Conservation (phyloP, 495 filamentous ascomycete species). For the Neurospora sp. region DNA sequence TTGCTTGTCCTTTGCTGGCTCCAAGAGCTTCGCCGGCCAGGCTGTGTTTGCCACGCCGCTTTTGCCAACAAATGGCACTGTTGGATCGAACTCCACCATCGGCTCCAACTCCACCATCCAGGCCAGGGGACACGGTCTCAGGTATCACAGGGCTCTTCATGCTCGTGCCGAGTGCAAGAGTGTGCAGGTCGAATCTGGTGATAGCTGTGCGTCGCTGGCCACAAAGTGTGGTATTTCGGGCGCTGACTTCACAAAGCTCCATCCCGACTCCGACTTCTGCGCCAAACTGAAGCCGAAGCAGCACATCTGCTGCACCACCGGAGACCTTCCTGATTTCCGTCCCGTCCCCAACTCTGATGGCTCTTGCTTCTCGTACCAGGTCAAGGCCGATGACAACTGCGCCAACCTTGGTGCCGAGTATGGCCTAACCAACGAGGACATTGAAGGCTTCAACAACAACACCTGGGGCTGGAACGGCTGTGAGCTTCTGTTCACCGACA, state of each 20-base stretch:
- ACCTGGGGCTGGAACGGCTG: conserved; percentile 45
- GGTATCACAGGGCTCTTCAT: not conserved
- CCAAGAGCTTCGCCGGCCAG: conserved; percentile 9
- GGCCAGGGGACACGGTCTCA: not conserved
- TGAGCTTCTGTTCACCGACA: conserved; percentile 11
- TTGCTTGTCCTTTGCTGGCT: conserved; percentile 18
- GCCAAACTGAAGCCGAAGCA: conserved; percentile 22
- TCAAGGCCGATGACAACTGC: conserved; percentile 26
- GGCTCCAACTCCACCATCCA: not conserved
- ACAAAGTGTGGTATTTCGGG: conserved; percentile 29
- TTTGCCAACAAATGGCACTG: not conserved
- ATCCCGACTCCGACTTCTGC: conserved; percentile 25
- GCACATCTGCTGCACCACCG: conserved; percentile 39
- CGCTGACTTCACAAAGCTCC: conserved; percentile 30
- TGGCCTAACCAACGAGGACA: conserved; percentile 21
- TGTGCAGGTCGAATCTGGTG: conserved; percentile 20
- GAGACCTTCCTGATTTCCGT: conserved; percentile 23
- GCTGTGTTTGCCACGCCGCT: conserved; percentile 11
- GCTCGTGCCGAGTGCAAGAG: conserved; percentile 7
- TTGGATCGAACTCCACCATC: not conserved
- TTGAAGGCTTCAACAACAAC: conserved; percentile 31
- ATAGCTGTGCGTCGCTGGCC: conserved; percentile 31
- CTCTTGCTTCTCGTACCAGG: conserved; percentile 26
- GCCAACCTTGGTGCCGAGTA: conserved; percentile 14
- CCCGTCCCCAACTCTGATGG: conserved; percentile 35